Conservation (phyloP, 805 yeast species). For the Pichia nanzhaoensis region DNA sequence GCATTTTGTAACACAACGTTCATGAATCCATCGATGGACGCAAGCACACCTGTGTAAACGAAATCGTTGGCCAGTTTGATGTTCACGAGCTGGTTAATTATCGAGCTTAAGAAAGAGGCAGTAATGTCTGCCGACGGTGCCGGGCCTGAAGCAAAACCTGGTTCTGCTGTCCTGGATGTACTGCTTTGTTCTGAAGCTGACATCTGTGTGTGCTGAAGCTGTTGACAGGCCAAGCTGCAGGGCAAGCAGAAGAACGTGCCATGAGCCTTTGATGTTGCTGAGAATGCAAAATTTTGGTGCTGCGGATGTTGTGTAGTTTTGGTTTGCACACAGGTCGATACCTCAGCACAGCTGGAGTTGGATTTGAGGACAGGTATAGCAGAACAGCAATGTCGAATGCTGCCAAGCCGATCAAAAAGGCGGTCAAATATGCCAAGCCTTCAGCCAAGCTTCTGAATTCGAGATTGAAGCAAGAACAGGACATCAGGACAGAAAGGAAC, state of each 20-base stretch:
- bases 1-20: conserved; percentile 82
- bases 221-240: too few relatives aligned
- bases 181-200: background rate
- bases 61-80: conserved; percentile 86
- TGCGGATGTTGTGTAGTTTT: too few relatives aligned
- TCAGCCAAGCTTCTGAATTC: conserved; percentile 16
- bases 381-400: background rate
- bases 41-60: conserved; percentile 58
- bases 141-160: background rate
- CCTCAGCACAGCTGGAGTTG: too few relatives aligned
- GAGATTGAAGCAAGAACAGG: conserved; percentile 25
- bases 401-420: background rate
- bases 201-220: background rate
- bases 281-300: too few relatives aligned
- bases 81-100: conserved; percentile 71
- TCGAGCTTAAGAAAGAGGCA: conserved; percentile 57
- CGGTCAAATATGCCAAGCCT: conserved; percentile 17
- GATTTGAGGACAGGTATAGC: too few relatives aligned
- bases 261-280: too few relatives aligned
- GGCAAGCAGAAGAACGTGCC: too few relatives aligned
- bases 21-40: conserved; percentile 95
- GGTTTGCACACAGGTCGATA: too few relatives aligned
- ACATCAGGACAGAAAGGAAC: conserved; percentile 27
- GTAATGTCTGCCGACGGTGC: conserved; percentile 8
- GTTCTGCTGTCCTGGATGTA: background rate